Conservation (phyloP, 768 basidiomycete genomes). For the Hygrophoropsis aurantiaca region DNA sequence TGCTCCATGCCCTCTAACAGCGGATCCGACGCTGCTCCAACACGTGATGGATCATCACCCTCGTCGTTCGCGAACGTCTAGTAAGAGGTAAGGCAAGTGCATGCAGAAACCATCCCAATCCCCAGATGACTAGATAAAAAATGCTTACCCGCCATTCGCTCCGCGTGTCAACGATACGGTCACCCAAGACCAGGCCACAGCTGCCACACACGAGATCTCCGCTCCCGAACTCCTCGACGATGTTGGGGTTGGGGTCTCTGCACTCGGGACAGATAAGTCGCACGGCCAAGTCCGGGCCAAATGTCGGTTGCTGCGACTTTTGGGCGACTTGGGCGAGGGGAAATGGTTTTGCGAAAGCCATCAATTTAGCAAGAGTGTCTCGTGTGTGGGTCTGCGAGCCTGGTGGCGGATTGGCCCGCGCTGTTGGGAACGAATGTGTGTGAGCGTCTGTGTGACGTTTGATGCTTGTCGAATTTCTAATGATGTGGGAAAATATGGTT, state of each 20-base stretch:
- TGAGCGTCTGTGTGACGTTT: too few species aligned
- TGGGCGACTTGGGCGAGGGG: constrained; percentile 62
- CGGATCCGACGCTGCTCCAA: constrained; percentile 93
- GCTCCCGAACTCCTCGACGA: constrained; percentile 96
- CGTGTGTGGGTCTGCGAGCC: constrained; percentile 15
- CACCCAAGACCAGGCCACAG: constrained; percentile 93
- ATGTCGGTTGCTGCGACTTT: constrained; percentile 56
- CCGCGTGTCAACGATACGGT: constrained; percentile 94
- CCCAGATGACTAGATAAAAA: constrained; percentile 11
- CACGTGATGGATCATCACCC: constrained; percentile 99
- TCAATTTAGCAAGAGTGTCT: constrained; percentile 14
- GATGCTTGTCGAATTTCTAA: constrained; percentile 14
- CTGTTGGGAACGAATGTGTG: constrained; percentile 23
- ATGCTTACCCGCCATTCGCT: constrained; percentile 93
- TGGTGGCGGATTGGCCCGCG: constrained; percentile 7
- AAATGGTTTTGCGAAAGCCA: constrained; percentile 80
- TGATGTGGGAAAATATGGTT: constrained; percentile 7
- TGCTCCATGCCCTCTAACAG: constrained; percentile 93
- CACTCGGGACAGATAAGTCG: constrained; percentile 96
- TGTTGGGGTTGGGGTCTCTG: constrained; percentile 88
- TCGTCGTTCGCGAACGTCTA: constrained; percentile 99
- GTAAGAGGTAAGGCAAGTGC: constrained; percentile 12
- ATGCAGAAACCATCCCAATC: constrained; percentile 17
- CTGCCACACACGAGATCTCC: constrained; percentile 95
- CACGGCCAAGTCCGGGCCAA: constrained; percentile 81